Base-by-base conservation (phyloP, 2,329 filamentous ascomycete species). In the Colletotrichum phormii region DNA sequence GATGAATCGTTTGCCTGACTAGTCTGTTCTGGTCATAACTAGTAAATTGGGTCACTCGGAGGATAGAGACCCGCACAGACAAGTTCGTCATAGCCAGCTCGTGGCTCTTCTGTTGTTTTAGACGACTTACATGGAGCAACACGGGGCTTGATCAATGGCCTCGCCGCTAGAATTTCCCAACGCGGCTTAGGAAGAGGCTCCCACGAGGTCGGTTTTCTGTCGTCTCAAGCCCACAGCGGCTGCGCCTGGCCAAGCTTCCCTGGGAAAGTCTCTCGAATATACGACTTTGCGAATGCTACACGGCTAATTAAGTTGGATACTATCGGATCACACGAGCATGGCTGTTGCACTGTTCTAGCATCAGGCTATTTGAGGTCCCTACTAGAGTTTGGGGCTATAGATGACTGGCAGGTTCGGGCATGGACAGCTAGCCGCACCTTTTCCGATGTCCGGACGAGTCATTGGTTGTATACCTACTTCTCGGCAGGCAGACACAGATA, bases 361-460 rank as follows among this genome's bases (percentile, higher is more conserved):
- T 57, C 57, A 57, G n/a, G 33, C 46, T 67, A 11, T 51, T 15
- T 11, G 51, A 37, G 22, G n/a, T 11, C 26, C 18, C 11, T 49
- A 22, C 15, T 42, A 58, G 24, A 31, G 22, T 33, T 51, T 61
- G 35, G 60, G 29, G 49, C 67, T 65, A 49, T 33, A 37, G 61
- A 46, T 61, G 49, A 49, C 22, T n/a, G 22, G 55, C 29, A 60
- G 70, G 46, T 35, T 46, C 61, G 61, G 37, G 54, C 35, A 51
- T 42, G 46, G 49, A 51, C 61, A 54, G 18, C 57, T 26, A 55
- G 18, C 54, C 33, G 13, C 60, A 69, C n/a, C 15, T 60, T 18
- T 68, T 59, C 60, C 42, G 42, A 61, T 33, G 37, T 51, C 26
- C 26, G 26, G 55, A 65, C 60, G 60, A 73, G 66, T 65, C 71